phyloP scores from a whole-genome alignment of 768 basidiomycete species.

The Hericium erinaceus region DNA sequence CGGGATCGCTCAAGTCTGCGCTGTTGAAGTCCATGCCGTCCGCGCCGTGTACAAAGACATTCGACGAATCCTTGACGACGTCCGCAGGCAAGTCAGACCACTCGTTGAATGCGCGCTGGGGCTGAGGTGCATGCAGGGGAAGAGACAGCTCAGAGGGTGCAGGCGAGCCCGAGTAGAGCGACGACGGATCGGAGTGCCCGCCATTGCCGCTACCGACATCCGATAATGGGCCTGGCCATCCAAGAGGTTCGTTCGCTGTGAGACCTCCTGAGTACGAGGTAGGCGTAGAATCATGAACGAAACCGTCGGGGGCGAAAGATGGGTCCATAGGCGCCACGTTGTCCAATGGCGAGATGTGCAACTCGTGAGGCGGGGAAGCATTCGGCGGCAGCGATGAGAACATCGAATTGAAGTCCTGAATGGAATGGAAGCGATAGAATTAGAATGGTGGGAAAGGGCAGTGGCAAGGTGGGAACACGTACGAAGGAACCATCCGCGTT shows the following conservation, averaged over 20 bases:
- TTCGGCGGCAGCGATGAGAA: conserved; percentile 7
- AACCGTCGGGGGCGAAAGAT: neutral
- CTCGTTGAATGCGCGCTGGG: conserved; percentile 7
- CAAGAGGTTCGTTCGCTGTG: neutral
- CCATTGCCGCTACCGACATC: neutral
- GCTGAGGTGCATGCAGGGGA: conserved; percentile 9
- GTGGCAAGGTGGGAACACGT: neutral
- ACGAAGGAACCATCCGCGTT: conserved; percentile 11
- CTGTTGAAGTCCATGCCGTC: no score
- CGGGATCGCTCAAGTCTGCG: neutral
- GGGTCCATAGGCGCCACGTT: neutral
- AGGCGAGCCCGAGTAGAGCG: conserved; percentile 13
- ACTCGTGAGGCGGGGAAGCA: neutral
- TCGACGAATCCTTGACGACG: neutral
- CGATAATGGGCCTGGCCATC: neutral
- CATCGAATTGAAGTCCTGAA: conserved; percentile 10
- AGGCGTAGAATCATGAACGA: neutral
- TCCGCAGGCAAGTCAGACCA: neutral
- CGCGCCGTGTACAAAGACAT: no score
- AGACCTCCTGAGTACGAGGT: neutral
- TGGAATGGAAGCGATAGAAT: neutral
- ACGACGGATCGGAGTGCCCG: conserved; percentile 7
- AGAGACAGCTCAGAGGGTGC: conserved; percentile 13
- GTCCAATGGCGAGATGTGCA: conserved; percentile 13
- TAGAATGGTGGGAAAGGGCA: neutral